phyloP scores from a whole-genome alignment of 2,329 filamentous ascomycete genomes.

The Botrytis paeoniae region DNA sequence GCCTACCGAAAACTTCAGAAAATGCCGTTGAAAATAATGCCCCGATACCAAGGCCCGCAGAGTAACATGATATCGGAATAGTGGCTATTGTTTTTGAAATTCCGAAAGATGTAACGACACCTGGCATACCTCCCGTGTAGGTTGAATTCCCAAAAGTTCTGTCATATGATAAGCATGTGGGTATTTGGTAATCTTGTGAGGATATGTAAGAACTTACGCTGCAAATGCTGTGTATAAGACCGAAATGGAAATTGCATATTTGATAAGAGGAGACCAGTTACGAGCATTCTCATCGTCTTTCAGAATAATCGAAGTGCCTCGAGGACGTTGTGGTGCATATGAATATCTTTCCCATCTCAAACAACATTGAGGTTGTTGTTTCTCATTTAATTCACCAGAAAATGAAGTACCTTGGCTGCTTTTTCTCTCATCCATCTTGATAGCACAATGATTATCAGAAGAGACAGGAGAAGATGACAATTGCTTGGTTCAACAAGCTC shows the following conservation, averaged over 20 bases:
- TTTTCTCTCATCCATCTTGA: slow-evolving; percentile 4
- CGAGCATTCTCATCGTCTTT: background rate
- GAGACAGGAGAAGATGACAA: background rate
- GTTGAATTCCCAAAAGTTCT: slow-evolving; percentile 21
- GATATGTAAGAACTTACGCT: background rate
- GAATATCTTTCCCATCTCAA: slow-evolving; percentile 12
- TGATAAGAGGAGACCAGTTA: background rate
- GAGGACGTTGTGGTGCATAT: slow-evolving; percentile 8
- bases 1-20: slow-evolving; percentile 20
- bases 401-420: background rate
- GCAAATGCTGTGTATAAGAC: slow-evolving; percentile 14
- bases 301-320: slow-evolving; percentile 4
- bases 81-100: slow-evolving; percentile 17
- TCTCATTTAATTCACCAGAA: background rate
- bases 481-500: background rate
- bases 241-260: slow-evolving; percentile 9
- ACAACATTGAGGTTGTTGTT: slow-evolving; percentile 9
- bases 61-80: slow-evolving; percentile 20
- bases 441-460: background rate
- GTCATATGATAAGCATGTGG: slow-evolving; percentile 8
- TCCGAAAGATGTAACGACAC: slow-evolving; percentile 6
- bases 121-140: slow-evolving; percentile 19
- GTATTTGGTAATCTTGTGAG: background rate
- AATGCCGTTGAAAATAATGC: slow-evolving; percentile 20
- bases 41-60: slow-evolving; percentile 21